A percentile compares a stretch with the other conserved stretches of the same genome.
phyloP scores from a whole-genome alignment of 257 asterid species.

The Solanum paucissectum region DNA sequence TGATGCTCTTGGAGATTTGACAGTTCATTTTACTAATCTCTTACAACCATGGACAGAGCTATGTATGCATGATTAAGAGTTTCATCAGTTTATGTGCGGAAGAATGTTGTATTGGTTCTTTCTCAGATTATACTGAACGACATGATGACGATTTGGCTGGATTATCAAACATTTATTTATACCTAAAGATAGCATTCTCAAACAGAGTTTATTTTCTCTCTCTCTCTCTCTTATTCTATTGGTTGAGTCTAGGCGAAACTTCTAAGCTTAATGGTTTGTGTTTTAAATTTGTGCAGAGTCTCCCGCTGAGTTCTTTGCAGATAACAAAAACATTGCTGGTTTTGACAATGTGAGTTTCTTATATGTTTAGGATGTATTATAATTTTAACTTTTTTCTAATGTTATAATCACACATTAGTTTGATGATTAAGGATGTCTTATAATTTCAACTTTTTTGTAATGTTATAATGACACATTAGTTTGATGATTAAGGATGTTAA shows the following conservation, averaged over 20 bases:
- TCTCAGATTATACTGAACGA: no score
- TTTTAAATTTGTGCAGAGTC: conserved; percentile 34
- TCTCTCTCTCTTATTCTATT: background rate
- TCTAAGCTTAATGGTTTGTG: background rate
- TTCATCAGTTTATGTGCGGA: no score
- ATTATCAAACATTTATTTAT: no score
- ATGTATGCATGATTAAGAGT: no score
- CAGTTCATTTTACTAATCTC: no score
- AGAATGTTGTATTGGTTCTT: no score
- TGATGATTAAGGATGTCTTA: background rate
- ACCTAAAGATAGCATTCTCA: conserved; percentile 52
- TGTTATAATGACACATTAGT: no score
- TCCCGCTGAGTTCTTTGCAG: conserved; percentile 87
- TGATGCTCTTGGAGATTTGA: no score
- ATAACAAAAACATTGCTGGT: conserved; percentile 84
- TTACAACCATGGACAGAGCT: no score
- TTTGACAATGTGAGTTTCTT: conserved; percentile 65
- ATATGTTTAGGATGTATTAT: background rate
- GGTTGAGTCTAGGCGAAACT: background rate
- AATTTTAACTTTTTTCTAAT: background rate
- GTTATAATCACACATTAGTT: background rate
- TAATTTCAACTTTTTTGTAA: no score
- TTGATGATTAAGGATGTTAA: no score
- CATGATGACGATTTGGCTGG: no score
- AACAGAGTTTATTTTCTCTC: conserved; percentile 39